A percentile compares a stretch with the other conserved stretches of the same genome.
Evolutionary conservation across 495 filamentous ascomycete species (phyloP).

Genomic region (Evernia prunastri): DNA sequence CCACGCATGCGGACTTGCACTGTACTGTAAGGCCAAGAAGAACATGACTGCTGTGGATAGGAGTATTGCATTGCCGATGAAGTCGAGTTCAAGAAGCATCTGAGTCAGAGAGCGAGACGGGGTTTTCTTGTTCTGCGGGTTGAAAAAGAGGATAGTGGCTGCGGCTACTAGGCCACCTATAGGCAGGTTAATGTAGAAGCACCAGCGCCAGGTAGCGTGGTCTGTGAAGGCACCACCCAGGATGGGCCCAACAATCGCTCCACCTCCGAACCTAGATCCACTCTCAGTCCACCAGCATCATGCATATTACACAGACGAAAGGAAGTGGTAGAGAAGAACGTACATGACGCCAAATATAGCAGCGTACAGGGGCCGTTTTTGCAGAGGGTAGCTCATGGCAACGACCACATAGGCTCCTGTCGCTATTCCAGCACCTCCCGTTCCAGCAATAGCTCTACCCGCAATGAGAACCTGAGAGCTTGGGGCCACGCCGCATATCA

Average conservation of each 20-base stretch:
- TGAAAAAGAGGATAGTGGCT: slow-evolving; percentile 21
- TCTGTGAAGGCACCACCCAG: slow-evolving; percentile 55
- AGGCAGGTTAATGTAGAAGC: slow-evolving; percentile 60
- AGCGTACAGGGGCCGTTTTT: slow-evolving; percentile 35
- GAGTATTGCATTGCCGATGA: background rate
- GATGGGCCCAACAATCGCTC: slow-evolving; percentile 44
- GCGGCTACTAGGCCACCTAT: slow-evolving; percentile 45
- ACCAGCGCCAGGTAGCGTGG: slow-evolving; percentile 49
- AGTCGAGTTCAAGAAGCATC: background rate
- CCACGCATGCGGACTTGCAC: background rate
- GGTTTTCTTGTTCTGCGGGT: background rate
- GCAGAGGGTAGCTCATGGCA: slow-evolving; percentile 37
- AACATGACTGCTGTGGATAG: background rate
- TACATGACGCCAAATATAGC: slow-evolving; percentile 13
- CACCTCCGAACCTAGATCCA: slow-evolving; percentile 22
- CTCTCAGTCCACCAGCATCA: background rate
- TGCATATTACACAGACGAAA: background rate
- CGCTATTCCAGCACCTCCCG: slow-evolving; percentile 39
- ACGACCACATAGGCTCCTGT: slow-evolving; percentile 52
- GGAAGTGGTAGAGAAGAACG: no score
- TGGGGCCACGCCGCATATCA: slow-evolving; percentile 38
- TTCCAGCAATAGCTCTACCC: slow-evolving; percentile 41
- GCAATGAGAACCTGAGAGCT: slow-evolving; percentile 40
- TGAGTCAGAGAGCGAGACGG: background rate
- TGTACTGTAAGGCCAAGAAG: background rate